phyloP scores from a whole-genome alignment of 2,329 filamentous ascomycete species.

The Cladorrhinum sp. region DNA sequence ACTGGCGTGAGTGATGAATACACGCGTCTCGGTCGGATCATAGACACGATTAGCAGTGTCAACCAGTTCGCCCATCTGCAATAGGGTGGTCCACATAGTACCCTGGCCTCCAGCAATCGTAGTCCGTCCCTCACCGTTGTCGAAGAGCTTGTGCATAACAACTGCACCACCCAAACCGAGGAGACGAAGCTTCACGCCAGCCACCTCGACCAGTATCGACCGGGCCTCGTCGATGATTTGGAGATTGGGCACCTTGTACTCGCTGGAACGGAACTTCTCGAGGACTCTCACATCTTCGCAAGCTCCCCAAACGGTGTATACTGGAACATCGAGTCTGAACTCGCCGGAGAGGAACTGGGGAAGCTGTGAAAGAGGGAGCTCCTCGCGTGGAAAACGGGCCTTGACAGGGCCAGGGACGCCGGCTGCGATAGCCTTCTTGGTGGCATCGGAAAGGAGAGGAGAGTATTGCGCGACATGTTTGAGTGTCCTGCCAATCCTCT shows the following conservation, averaged over 20 bases:
- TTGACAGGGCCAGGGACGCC: slow-evolving; percentile 77
- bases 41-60: slow-evolving; percentile 98
- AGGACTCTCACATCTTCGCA: slow-evolving; percentile 97
- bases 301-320: slow-evolving; percentile 98
- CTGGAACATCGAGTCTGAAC: slow-evolving; percentile 88
- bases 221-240: slow-evolving; percentile 98
- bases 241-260: slow-evolving; percentile 96
- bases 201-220: slow-evolving; percentile 90
- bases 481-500: slow-evolving; percentile 63
- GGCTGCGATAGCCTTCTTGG: slow-evolving; percentile 65
- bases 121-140: slow-evolving; percentile 95
- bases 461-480: slow-evolving; percentile 99
- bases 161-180: slow-evolving; percentile 93
- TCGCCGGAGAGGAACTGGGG: slow-evolving; percentile 83
- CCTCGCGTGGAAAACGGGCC: slow-evolving; percentile 73
- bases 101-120: slow-evolving; percentile 98
- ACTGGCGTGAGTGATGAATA: slow-evolving; percentile 96
- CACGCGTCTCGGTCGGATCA: slow-evolving; percentile 92
- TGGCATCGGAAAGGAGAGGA: slow-evolving; percentile 77
- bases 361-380: slow-evolving; percentile 89
- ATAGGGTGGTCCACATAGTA: slow-evolving; percentile 98
- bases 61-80: slow-evolving; percentile 97
- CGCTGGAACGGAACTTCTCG: slow-evolving; percentile 94
- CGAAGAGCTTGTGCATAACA: slow-evolving; percentile 99
- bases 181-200: slow-evolving; percentile 91